Conservation (phyloP, 129 eudicot species). For the Helichrysum umbraculigerum region DNA sequence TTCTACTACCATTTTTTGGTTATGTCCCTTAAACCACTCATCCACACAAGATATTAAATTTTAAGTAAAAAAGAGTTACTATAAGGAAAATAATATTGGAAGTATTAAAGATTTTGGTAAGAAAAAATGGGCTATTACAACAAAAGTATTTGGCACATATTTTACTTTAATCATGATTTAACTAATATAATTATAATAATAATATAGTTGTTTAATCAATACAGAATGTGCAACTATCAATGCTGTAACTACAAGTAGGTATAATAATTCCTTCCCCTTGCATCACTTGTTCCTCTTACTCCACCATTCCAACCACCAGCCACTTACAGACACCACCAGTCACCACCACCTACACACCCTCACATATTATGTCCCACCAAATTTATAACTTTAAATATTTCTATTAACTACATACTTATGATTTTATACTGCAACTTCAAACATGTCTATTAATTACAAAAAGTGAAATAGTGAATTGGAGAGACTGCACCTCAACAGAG, state of each 20-base stretch:
- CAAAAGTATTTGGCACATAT: constrained; percentile 6
- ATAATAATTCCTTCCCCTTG: constrained; percentile 10
- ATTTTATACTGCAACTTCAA: no score
- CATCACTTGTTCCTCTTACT: constrained; percentile 6
- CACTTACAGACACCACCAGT: no score
- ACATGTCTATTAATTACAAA: no score
- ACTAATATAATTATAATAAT: background rate
- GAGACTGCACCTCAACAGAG: no score
- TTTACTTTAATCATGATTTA: constrained; percentile 13
- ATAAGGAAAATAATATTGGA: background rate
- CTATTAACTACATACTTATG: no score
- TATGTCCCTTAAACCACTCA: no score
- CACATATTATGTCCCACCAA: no score
- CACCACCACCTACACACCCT: no score
- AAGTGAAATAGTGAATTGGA: no score
- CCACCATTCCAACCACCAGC: no score
- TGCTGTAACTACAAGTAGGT: constrained; percentile 19
- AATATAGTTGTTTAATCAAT: background rate
- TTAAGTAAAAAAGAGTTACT: background rate
- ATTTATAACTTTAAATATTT: no score
- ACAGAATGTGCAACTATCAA: constrained; percentile 5
- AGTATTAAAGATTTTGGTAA: background rate
- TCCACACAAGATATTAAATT: background rate
- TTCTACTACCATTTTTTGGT: background rate
- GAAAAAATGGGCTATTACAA: constrained; percentile 5